Evolutionary conservation across 2,329 filamentous ascomycete genomes (phyloP).

Genomic region (Conoideocrella luteorostrata): DNA sequence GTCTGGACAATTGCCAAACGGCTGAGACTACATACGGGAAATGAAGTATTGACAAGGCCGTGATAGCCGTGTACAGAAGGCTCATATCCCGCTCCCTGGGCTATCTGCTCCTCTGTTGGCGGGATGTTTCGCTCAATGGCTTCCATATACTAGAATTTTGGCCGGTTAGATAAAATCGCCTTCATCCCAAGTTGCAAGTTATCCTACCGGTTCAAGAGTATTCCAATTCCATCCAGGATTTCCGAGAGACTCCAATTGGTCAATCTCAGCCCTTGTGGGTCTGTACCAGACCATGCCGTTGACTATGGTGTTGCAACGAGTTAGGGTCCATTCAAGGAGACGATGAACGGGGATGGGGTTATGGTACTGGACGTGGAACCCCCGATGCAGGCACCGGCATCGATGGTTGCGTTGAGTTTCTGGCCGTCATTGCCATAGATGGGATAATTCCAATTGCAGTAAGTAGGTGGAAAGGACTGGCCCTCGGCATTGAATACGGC

Average conservation of each 20-base stretch:
- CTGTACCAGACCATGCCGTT: conserved; percentile 20
- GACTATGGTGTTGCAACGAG: conserved; percentile 8
- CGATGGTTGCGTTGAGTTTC: conserved; percentile 11
- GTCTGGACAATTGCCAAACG: not conserved
- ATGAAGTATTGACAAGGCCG: conserved; percentile 17
- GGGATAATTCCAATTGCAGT: conserved; percentile 18
- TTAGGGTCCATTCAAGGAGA: not conserved
- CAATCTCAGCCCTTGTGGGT: conserved; percentile 16
- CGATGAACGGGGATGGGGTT: too few species aligned
- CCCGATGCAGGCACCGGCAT: conserved; percentile 18
- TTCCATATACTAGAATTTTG: conserved; percentile 11
- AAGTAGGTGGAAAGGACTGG: conserved; percentile 10
- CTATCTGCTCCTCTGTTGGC: conserved; percentile 12
- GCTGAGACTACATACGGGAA: conserved; percentile 12
- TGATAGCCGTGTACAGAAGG: conserved; percentile 23
- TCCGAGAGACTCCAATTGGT: conserved; percentile 14
- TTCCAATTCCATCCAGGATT: conserved; percentile 26
- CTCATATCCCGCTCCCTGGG: conserved; percentile 15
- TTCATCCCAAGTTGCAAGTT: too few species aligned
- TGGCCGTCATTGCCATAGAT: conserved; percentile 14
- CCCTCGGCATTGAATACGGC: conserved; percentile 13
- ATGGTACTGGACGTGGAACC: conserved; percentile 19
- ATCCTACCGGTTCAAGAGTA: conserved; percentile 21
- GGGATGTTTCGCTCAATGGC: conserved; percentile 17
- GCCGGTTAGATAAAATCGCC: too few species aligned